Percentiles rank a stretch among this genome's conserved stretches.
Conservation (phyloP, 768 basidiomycete genomes). For the Kwoniella europaea region DNA sequence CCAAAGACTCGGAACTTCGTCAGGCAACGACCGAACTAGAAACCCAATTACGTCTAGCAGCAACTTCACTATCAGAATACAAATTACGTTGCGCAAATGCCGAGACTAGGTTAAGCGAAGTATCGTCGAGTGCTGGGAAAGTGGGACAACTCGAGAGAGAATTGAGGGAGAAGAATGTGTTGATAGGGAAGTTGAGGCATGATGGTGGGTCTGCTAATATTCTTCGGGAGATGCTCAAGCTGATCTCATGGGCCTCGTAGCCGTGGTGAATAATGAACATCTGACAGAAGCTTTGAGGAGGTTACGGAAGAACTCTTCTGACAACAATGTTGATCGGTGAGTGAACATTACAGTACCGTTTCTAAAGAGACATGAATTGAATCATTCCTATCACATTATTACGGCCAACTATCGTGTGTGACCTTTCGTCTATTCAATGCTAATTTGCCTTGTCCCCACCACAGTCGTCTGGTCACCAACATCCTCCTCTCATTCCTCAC, state of each 20-base stretch:
- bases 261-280: constrained; percentile 96
- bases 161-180: constrained; percentile 90
- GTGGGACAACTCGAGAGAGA: constrained; percentile 82
- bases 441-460: no score
- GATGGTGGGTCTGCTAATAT: constrained; percentile 68
- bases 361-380: no score
- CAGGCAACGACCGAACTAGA: constrained; percentile 84
- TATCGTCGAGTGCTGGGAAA: constrained; percentile 68
- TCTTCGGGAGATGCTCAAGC: background rate
- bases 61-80: constrained; percentile 82
- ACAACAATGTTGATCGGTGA: constrained; percentile 82
- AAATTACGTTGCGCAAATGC: constrained; percentile 85
- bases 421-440: no score
- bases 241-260: constrained; percentile 59
- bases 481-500: constrained; percentile 86
- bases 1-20: constrained; percentile 86
- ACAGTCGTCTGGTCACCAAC: constrained; percentile 85
- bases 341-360: no score
- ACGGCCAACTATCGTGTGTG: no score
- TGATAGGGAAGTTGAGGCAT: constrained; percentile 92
- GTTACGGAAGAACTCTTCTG: constrained; percentile 78
- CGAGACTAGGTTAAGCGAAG: constrained; percentile 81
- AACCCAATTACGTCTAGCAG: constrained; percentile 70
- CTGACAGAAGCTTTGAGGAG: constrained; percentile 96
- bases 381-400: no score